Conservation (phyloP, 352 stramenopile species). For the Phytophthora crassamura region DNA sequence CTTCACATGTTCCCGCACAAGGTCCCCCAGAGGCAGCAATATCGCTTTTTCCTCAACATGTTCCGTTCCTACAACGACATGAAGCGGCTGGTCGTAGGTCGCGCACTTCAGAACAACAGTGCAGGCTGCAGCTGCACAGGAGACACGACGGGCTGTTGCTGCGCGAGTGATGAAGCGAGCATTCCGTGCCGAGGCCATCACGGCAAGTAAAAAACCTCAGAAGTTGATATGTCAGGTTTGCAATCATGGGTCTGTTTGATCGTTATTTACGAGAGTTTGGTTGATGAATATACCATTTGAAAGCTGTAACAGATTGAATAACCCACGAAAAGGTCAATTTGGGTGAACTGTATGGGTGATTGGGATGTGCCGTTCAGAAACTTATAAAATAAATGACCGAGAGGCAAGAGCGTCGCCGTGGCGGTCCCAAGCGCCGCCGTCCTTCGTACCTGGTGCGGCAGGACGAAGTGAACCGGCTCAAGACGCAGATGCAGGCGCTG, state of each 20-base stretch:
- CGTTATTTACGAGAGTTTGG: too few species aligned
- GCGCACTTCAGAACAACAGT: conserved; percentile 32
- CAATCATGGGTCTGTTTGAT: too few species aligned
- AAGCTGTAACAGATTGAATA: too few species aligned
- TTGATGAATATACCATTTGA: too few species aligned
- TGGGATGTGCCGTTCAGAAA: too few species aligned
- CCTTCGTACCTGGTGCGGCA: conserved; percentile 40
- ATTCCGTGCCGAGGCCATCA: conserved; percentile 24
- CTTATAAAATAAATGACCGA: background rate
- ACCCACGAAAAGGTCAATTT: too few species aligned
- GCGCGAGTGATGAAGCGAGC: conserved; percentile 29
- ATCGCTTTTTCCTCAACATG: conserved; percentile 64
- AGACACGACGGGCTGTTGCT: conserved; percentile 29
- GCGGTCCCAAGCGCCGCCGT: conserved; percentile 19
- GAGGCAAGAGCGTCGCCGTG: background rate
- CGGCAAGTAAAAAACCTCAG: conserved; percentile 11
- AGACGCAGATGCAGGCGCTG: conserved; percentile 26
- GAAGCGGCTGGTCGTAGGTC: conserved; percentile 59
- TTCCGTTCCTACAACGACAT: conserved; percentile 65
- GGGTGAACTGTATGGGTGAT: background rate
- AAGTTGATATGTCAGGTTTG: too few species aligned
- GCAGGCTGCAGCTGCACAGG: conserved; percentile 30
- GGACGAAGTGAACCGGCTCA: conserved; percentile 35
- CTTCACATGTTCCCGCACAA: conserved; percentile 81
- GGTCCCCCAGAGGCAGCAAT: conserved; percentile 53